phyloP scores from a whole-genome alignment of 1,139 yeast genomes.

The Pichia cactophila region DNA sequence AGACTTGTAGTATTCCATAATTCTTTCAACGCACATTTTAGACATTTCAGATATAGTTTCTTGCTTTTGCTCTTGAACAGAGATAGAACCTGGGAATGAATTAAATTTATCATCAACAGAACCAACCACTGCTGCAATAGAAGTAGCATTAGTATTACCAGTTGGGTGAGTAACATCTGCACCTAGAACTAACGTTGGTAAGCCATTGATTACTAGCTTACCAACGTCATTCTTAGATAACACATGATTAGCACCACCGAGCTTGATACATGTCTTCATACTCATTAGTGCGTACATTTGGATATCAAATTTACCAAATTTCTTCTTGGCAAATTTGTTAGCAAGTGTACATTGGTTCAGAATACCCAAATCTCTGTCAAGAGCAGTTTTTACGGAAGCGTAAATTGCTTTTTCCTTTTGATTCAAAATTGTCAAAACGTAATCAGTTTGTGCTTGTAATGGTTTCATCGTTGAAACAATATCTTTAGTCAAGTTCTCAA shows the following conservation, averaged over 20 bases:
- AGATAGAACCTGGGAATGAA: slow-evolving; percentile 26
- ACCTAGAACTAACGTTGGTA: slow-evolving; percentile 24
- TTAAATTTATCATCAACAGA: slow-evolving; percentile 22
- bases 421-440: slow-evolving; percentile 17
- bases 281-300: slow-evolving; percentile 22
- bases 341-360: slow-evolving; percentile 21
- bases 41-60: slow-evolving; percentile 25
- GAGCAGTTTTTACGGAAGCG: slow-evolving; percentile 19
- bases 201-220: slow-evolving; percentile 13
- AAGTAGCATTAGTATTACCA: slow-evolving; percentile 21
- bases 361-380: slow-evolving; percentile 20
- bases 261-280: slow-evolving; percentile 22
- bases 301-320: slow-evolving; percentile 19
- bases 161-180: slow-evolving; percentile 30
- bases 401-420: slow-evolving; percentile 18
- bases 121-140: slow-evolving; percentile 27
- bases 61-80: slow-evolving; percentile 22
- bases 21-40: slow-evolving; percentile 22
- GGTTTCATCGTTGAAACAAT: slow-evolving; percentile 11
- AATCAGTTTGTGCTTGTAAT: slow-evolving; percentile 13
- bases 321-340: slow-evolving; percentile 20
- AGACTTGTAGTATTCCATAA: slow-evolving; percentile 18
- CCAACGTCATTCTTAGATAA: slow-evolving; percentile 15
- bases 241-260: slow-evolving; percentile 21
- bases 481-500: slow-evolving; percentile 13